phyloP scores from a whole-genome alignment of 352 stramenopile genomes.

The Plasmopara halstedii region DNA sequence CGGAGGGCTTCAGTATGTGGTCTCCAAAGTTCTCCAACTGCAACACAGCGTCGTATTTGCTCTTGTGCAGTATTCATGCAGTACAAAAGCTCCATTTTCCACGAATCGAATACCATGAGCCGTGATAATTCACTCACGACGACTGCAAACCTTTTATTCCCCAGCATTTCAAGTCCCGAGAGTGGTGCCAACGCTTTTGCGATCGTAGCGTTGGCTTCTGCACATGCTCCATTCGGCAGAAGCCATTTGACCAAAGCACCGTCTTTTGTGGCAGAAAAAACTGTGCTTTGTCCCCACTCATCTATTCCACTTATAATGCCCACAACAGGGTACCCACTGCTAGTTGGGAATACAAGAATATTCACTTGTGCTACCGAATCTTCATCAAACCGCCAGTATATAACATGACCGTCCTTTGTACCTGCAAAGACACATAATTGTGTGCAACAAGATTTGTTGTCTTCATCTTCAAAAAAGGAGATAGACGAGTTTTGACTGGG shows the following conservation, averaged over 20 bases:
- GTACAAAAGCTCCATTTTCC: constrained; percentile 60
- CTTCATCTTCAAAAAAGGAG: constrained; percentile 22
- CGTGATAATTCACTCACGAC: constrained; percentile 62
- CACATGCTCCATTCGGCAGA: constrained; percentile 57
- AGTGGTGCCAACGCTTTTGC: constrained; percentile 55
- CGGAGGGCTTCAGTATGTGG: constrained; percentile 4
- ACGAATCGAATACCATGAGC: constrained; percentile 75
- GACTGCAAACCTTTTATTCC: constrained; percentile 59
- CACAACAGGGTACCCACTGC: constrained; percentile 30
- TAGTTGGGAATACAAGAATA: constrained; percentile 39
- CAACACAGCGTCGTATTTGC: constrained; percentile 64
- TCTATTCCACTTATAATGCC: constrained; percentile 62
- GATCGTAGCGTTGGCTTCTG: constrained; percentile 37
- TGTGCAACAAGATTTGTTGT: constrained; percentile 22
- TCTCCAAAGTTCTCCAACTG: constrained; percentile 50
- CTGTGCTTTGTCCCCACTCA: constrained; percentile 69
- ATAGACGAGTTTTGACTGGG: constrained; percentile 58
- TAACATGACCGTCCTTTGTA: constrained; percentile 48
- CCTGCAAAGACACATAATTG: constrained; percentile 69
- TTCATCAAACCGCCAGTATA: constrained; percentile 69
- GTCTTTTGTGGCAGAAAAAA: constrained; percentile 48
- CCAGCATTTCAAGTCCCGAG: constrained; percentile 64
- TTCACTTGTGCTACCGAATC: constrained; percentile 58
- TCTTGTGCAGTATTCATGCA: constrained; percentile 75
- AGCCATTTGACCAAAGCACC: constrained; percentile 57